Evolutionary conservation across 768 basidiomycete genomes (phyloP), one percentile per base, ranked within the genome.

Genomic region (Lactarius psammicola): DNA sequence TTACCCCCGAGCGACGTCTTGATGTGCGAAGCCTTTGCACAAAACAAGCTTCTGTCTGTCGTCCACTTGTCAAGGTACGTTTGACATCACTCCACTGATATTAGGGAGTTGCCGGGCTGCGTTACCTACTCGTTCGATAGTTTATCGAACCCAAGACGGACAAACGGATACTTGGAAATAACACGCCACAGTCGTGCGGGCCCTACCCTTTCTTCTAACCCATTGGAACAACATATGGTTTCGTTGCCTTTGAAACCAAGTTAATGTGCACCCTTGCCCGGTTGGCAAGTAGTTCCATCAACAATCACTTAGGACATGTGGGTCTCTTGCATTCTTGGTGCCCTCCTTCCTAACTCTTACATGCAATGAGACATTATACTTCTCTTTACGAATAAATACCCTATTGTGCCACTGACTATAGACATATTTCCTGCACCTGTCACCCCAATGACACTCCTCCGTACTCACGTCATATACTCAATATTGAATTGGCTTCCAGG

Each of bases 11-110:
- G 9, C 23, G 34, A 36, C 20, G 23, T 44, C 42, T 65, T 40
- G 56, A 49, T 20, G 40, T 9, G 58, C 40, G 56, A 30, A n/a
- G 36, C 26, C 34, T 11, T 17, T 7, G 34, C 56, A 31, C 49
- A 13, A 53, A 55, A 33, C 49, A 59, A 53, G 28, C 59, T 56
- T 55, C 64, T 59, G 42, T 56, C 60, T 61, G 26, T 62, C 28
- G 28, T 15, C 49, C 26, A 13, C 23, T 51, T 51, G 34, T 53
- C 56, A 53, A 51, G 15, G 17, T 34, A n/a, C 8, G 6, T 38
- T 60, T 60, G 46, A 40, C 36, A 53, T 56, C 36, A 30, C 51
- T 59, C 23, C 38, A 34, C 34, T 57, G 55, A 56, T 38, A 13
- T 51, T 44, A 51, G 51, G 15, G n/a, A 44, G 28, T 51, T 40